A percentile compares a stretch with the other conserved stretches of the same genome.
Conservation (phyloP, 2,329 filamentous ascomycete species). For the Epichloe gansuensis region DNA sequence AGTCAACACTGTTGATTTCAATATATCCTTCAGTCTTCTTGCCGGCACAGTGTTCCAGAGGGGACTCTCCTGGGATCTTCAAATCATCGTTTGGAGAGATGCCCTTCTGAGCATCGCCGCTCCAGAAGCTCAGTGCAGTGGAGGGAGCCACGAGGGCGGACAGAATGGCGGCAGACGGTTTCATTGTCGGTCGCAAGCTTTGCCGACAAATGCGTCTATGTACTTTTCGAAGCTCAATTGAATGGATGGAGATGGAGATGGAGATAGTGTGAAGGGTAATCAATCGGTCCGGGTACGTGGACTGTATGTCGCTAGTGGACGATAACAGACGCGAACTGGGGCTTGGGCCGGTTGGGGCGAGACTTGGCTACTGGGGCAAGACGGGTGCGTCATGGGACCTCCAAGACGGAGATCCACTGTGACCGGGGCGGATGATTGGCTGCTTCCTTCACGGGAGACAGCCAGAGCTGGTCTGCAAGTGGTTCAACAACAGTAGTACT, state of each 20-base stretch:
- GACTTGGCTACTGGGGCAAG: background rate
- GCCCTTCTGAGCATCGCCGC: slow-evolving; percentile 17
- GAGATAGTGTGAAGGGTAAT: background rate
- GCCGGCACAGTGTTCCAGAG: slow-evolving; percentile 60
- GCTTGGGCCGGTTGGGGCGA: slow-evolving; percentile 10
- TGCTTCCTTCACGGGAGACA: background rate
- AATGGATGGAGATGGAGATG: background rate
- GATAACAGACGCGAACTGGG: background rate
- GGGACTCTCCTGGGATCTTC: slow-evolving; percentile 73
- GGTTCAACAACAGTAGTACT: background rate
- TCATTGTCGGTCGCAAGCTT: slow-evolving; percentile 15
- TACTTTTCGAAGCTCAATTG: background rate
- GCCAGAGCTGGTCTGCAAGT: background rate
- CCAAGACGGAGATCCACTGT: background rate
- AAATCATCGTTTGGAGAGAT: slow-evolving; percentile 36
- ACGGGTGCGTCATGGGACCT: slow-evolving; percentile 24
- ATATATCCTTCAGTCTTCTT: slow-evolving; percentile 60
- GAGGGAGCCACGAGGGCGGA: slow-evolving; percentile 33
- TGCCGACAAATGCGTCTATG: background rate
- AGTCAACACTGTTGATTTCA: slow-evolving; percentile 63
- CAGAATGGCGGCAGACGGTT: slow-evolving; percentile 30
- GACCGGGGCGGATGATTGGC: background rate
- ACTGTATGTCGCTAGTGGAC: too few species aligned
- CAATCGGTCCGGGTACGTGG: too few species aligned
- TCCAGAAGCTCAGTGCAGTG: slow-evolving; percentile 30